Percentiles rank a stretch among this genome's conserved stretches.
These are phyloP conservation scores for Lachancea kluyveri DNA, from an alignment of 805 yeast species.

Conservation along the genomic window DNA sequence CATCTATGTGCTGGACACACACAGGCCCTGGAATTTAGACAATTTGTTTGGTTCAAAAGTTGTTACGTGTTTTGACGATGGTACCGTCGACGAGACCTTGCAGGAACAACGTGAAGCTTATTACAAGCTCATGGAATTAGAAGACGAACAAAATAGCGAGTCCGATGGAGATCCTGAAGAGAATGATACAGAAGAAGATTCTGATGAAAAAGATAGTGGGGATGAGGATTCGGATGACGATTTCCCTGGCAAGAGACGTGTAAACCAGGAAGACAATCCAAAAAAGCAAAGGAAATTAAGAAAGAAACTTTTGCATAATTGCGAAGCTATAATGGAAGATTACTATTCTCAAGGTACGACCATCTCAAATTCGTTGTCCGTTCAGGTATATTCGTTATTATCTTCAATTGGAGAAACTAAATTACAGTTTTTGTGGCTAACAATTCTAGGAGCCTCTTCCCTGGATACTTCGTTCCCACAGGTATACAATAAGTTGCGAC, in stretches of 20 bases:
- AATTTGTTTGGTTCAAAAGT: conserved; percentile 79
- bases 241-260: conserved; percentile 23
- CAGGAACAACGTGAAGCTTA: conserved; percentile 58
- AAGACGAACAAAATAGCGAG: conserved; percentile 33
- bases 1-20: conserved; percentile 83
- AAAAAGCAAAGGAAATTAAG: conserved; percentile 33
- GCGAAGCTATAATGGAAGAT: conserved; percentile 55
- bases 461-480: conserved; percentile 67
- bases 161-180: conserved; percentile 34
- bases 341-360: conserved; percentile 86
- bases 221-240: conserved; percentile 25
- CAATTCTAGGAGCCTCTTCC: conserved; percentile 84
- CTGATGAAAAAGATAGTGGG: conserved; percentile 28
- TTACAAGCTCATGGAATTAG: conserved; percentile 39
- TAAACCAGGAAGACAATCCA: conserved; percentile 17
- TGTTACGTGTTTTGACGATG: conserved; percentile 84
- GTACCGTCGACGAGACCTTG: conserved; percentile 57
- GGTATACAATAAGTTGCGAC: conserved; percentile 65
- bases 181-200: conserved; percentile 33
- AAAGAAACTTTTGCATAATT: conserved; percentile 37
- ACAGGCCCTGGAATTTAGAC: conserved; percentile 94
- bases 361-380: conserved; percentile 64
- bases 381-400: conserved; percentile 73
- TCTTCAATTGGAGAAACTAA: conserved; percentile 79
- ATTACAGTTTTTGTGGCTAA: conserved; percentile 68